These are phyloP conservation scores for Aspergillus felis DNA, from an alignment of 2,329 filamentous ascomycete genomes.

Conservation along the genomic window DNA sequence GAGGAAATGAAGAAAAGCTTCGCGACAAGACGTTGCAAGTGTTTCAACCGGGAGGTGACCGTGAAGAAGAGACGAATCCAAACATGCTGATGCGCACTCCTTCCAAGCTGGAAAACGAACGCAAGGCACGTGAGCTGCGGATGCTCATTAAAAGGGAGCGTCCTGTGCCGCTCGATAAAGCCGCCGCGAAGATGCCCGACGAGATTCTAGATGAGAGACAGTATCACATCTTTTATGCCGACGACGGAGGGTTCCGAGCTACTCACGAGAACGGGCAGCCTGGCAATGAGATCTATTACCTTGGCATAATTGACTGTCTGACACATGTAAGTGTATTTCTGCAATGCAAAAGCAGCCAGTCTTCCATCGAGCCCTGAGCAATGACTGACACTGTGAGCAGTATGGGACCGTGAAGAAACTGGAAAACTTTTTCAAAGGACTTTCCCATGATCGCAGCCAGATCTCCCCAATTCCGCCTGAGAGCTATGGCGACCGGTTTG, in stretches of 20 bases:
- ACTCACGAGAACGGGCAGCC: constrained; percentile 84
- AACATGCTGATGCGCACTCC: constrained; percentile 80
- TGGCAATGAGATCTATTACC: constrained; percentile 92
- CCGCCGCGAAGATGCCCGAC: constrained; percentile 80
- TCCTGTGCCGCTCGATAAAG: constrained; percentile 86
- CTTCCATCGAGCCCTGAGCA: neutral
- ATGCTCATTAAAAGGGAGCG: constrained; percentile 91
- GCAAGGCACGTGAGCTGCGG: constrained; percentile 85
- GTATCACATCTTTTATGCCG: constrained; percentile 83
- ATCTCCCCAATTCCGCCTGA: constrained; percentile 91
- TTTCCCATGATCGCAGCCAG: constrained; percentile 75
- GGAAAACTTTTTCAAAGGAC: constrained; percentile 95
- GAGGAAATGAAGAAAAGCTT: constrained; percentile 93
- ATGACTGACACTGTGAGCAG: constrained; percentile 44
- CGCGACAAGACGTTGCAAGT: constrained; percentile 86
- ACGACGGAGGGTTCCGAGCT: constrained; percentile 88
- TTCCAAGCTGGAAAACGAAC: constrained; percentile 85
- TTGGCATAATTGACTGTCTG: constrained; percentile 96
- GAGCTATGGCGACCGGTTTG: constrained; percentile 88
- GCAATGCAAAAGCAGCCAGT: neutral
- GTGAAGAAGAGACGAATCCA: constrained; percentile 57
- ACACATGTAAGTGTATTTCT: constrained; percentile 68
- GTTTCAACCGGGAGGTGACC: constrained; percentile 81
- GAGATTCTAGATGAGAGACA: constrained; percentile 73
- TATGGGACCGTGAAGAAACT: constrained; percentile 93